A percentile compares a stretch with the other conserved stretches of the same genome.
phyloP scores from a whole-genome alignment of 2,329 filamentous ascomycete species.

The Fusarium drepaniforme region DNA sequence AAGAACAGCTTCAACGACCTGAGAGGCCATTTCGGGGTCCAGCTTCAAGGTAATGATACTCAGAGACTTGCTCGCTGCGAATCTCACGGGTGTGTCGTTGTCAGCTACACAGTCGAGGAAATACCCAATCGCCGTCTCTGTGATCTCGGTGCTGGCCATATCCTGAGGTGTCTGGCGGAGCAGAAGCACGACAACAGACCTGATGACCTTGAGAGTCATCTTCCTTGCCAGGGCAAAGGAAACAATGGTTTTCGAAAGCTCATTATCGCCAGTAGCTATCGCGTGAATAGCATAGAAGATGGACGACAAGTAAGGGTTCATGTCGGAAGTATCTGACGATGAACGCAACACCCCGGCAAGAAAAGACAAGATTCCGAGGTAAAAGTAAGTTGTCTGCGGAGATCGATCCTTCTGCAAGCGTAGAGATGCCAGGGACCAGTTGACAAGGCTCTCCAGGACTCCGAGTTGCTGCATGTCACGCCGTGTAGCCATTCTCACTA shows the following conservation, averaged over 20 bases:
- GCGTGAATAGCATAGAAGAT: slow-evolving; percentile 76
- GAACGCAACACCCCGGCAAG: slow-evolving; percentile 78
- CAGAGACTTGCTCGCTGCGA: slow-evolving; percentile 92
- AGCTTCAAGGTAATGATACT: slow-evolving; percentile 88
- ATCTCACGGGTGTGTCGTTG: slow-evolving; percentile 89
- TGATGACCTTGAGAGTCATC: slow-evolving; percentile 85
- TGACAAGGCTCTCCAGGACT: slow-evolving; percentile 74
- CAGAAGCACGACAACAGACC: slow-evolving; percentile 77
- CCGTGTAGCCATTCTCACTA: slow-evolving; percentile 85
- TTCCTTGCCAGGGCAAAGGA: slow-evolving; percentile 86
- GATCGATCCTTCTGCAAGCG: slow-evolving; percentile 53
- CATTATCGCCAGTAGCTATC: slow-evolving; percentile 65
- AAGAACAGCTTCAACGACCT: slow-evolving; percentile 89
- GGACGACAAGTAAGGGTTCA: slow-evolving; percentile 72
- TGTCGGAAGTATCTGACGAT: slow-evolving; percentile 79
- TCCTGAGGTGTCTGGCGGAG: slow-evolving; percentile 64
- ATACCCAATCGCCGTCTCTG: slow-evolving; percentile 87
- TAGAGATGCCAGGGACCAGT: slow-evolving; percentile 77
- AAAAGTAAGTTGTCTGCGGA: slow-evolving; percentile 74
- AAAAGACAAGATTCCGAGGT: slow-evolving; percentile 84
- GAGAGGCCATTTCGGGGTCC: slow-evolving; percentile 81
- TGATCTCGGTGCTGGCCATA: slow-evolving; percentile 62
- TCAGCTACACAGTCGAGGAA: slow-evolving; percentile 84
- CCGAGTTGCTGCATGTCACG: slow-evolving; percentile 88
- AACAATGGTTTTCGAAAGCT: slow-evolving; percentile 65